Percentiles rank a stretch among this genome's conserved stretches.
Conservation (phyloP, 306 rosid species). For the Dryas octopetala region DNA sequence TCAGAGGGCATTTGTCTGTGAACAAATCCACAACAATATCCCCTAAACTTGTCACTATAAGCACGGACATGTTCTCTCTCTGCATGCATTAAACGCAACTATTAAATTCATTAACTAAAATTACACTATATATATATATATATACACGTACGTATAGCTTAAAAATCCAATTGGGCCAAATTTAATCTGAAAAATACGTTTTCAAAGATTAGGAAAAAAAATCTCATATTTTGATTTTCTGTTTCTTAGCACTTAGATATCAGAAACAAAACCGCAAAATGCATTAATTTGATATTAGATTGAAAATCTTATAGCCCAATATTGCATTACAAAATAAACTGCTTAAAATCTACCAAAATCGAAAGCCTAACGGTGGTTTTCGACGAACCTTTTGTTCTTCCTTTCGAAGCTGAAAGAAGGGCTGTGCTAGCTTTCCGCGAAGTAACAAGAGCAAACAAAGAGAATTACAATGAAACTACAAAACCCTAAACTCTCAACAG, state of each 20-base stretch:
- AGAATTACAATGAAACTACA: background rate
- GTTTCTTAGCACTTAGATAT: background rate
- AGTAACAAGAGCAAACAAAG: background rate
- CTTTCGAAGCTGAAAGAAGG: background rate
- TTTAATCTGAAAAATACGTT: background rate
- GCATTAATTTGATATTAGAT: background rate
- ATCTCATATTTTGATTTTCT: background rate
- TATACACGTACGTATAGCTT: background rate
- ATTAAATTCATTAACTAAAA: background rate
- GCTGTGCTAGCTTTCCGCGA: background rate
- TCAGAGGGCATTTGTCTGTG: slow-evolving; percentile 73
- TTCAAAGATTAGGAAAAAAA: background rate
- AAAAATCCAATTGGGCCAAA: background rate
- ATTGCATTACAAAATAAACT: background rate
- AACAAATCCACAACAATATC: slow-evolving; percentile 78
- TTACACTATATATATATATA: background rate
- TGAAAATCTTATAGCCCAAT: slow-evolving; percentile 10
- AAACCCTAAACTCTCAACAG: background rate
- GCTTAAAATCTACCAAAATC: background rate
- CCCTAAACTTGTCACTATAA: slow-evolving; percentile 84
- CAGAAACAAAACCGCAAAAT: background rate
- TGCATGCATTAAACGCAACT: background rate
- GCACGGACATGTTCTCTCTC: slow-evolving; percentile 61
- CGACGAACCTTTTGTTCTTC: background rate
- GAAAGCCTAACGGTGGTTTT: background rate